Conservation (phyloP, 176 grass and related monocot species). For the Melocanna baccifera region DNA sequence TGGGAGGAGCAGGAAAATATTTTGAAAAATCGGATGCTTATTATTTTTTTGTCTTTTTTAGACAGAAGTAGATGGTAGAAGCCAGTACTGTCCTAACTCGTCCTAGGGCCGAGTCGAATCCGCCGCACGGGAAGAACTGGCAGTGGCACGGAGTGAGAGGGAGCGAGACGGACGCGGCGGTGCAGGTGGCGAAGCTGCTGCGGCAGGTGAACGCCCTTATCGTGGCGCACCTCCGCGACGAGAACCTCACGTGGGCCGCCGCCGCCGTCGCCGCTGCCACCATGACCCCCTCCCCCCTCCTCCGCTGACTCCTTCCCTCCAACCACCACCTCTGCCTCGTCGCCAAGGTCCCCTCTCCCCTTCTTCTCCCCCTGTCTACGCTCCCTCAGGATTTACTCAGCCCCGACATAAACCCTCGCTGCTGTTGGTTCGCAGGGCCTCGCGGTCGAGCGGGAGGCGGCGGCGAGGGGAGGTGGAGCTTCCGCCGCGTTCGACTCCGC, state of each 20-base stretch:
- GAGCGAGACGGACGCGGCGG: slow-evolving; percentile 59
- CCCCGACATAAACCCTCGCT: slow-evolving; percentile 1
- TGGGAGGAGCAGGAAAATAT: too few relatives aligned
- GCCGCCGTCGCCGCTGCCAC: slow-evolving; percentile 69
- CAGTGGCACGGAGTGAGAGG: neutral
- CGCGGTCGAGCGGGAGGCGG: slow-evolving; percentile 66
- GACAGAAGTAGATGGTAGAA: too few relatives aligned
- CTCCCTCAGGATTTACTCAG: neutral
- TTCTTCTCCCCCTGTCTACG: neutral
- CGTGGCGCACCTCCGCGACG: slow-evolving; percentile 77
- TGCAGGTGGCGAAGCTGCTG: slow-evolving; percentile 80
- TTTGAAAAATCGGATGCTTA: too few relatives aligned
- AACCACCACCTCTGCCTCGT: slow-evolving; percentile 74
- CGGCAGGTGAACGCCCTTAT: slow-evolving; percentile 82
- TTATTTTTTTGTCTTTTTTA: too few relatives aligned
- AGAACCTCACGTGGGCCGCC: slow-evolving; percentile 76
- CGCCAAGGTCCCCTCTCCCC: slow-evolving; percentile 53
- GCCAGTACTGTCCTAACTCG: too few relatives aligned
- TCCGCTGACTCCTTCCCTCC: slow-evolving; percentile 34
- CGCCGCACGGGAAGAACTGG: too few relatives aligned
- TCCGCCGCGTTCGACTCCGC: slow-evolving; percentile 37
- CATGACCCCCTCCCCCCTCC: slow-evolving; percentile 68
- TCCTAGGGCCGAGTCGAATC: too few relatives aligned
- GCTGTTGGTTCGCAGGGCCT: slow-evolving; percentile 61
- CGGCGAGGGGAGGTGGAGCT: slow-evolving; percentile 51